Evolutionary conservation across 2,329 filamentous ascomycete species (phyloP).

Genomic region (Leptographium galeiforme): DNA sequence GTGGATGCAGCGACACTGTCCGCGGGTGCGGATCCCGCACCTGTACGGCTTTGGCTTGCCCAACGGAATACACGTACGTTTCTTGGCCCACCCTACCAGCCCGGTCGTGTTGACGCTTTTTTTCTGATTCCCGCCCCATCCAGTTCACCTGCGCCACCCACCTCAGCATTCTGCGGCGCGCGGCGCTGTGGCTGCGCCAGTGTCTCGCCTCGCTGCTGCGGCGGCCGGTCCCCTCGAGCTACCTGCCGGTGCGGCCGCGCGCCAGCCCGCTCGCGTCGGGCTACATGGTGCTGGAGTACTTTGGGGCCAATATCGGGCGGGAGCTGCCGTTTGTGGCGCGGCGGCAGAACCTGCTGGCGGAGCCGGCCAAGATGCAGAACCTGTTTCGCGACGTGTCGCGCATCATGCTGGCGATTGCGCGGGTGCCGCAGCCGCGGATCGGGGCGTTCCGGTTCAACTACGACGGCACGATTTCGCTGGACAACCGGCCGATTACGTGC

Average conservation of each 20-base stretch:
- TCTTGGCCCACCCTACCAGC: neutral
- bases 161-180: neutral
- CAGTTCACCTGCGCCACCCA: neutral
- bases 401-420: constrained; percentile 17
- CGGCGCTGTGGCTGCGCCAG: neutral
- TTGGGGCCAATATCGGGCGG: neutral
- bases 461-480: constrained; percentile 10
- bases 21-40: no score
- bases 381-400: neutral
- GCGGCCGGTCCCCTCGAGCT: neutral
- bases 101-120: neutral
- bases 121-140: neutral
- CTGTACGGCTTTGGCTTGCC: neutral
- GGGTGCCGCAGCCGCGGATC: constrained; percentile 16
- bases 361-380: neutral
- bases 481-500: constrained; percentile 9
- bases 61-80: neutral
- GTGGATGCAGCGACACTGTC: constrained; percentile 24
- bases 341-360: neutral
- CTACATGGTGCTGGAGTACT: no score
- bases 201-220: neutral
- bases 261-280: no score
- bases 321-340: neutral
- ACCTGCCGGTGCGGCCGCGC: neutral
- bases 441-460: constrained; percentile 15